phyloP scores from a whole-genome alignment of 1,284 basidiomycete genomes.

The Pulchroboletus neoregius region DNA sequence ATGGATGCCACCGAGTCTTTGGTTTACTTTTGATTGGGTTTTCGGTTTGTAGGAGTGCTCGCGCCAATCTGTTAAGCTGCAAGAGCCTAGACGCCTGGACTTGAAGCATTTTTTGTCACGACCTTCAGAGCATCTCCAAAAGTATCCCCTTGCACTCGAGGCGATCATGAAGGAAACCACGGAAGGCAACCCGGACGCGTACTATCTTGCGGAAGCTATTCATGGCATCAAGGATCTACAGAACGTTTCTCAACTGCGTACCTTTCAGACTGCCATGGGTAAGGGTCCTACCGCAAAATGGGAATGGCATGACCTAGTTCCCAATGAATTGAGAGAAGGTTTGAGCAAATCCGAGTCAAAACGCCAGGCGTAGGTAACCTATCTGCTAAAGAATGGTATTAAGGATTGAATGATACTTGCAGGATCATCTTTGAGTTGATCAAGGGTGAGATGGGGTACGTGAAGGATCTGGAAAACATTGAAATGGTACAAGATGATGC shows the following conservation, averaged over 20 bases:
- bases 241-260: constrained; percentile 71
- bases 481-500: constrained; percentile 40
- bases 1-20: background rate
- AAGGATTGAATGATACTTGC: constrained; percentile 4
- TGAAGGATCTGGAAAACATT: constrained; percentile 88
- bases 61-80: constrained; percentile 58
- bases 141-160: constrained; percentile 85
- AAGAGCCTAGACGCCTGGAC: constrained; percentile 76
- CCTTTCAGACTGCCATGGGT: constrained; percentile 85
- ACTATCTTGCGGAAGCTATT: constrained; percentile 74
- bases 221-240: constrained; percentile 76
- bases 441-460: constrained; percentile 93
- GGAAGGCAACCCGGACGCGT: constrained; percentile 72
- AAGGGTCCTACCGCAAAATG: constrained; percentile 69
- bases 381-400: background rate
- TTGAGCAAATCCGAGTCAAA: constrained; percentile 78
- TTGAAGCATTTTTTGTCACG: constrained; percentile 85
- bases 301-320: constrained; percentile 87
- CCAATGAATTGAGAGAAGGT: constrained; percentile 56
- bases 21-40: constrained; percentile 7
- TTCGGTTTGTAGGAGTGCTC: constrained; percentile 42
- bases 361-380: constrained; percentile 76
- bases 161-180: constrained; percentile 82
- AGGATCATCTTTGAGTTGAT: constrained; percentile 95
- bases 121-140: constrained; percentile 85